Evolutionary conservation across 2,329 filamentous ascomycete species (phyloP), one percentile per base, ranked within the genome.

Genomic region (Botrytis deweyae): DNA sequence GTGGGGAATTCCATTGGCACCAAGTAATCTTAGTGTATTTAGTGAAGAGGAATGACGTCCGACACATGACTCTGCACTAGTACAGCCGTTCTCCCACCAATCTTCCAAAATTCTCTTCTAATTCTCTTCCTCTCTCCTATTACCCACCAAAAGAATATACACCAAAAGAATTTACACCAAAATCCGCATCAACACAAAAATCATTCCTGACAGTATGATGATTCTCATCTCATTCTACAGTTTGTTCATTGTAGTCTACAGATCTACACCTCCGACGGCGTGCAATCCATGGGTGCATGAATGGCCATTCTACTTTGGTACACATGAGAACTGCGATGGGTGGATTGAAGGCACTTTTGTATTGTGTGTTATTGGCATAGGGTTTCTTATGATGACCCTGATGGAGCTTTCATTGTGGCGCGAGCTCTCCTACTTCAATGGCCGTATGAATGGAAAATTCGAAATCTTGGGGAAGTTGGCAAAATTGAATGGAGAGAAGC

Each of bases 371-470:
- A 4, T n/a, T 25, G 22, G 4, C 22, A 52, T 52, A 25, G 9
- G 22, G 4, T 52, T 14, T 52, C 8, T 52, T 4, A n/a, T 25
- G 25, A 52, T 14, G 46, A 9, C 46, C 3, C 22, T 49, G 46
- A 0, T 10, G 22, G 46, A 22, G 46, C 46, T 49, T 25, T 2
- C 10, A 49, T 4, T 49, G 22, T 49, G 46, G 20, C 20, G 20
- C 3, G 46, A 1, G 10, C 0, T 9, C 20, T 0, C 46, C 20
- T n/a, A 29, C 5, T 2, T 16, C 29, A 0, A 16, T 29, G n/a
- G 55, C n/a, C 2, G 7, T 20, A 2, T 0, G 3, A 3, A 33
- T 20, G n/a, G 7, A 33, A 33, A 4, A 33, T 16, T 16, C n/a
- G 55, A 58, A 6, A 58, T 58, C n/a, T 33, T 58, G 55, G n/a